Evolutionary conservation across 2,329 filamentous ascomycete species (phyloP).

Genomic region (Bipolaris sorokiniana): DNA sequence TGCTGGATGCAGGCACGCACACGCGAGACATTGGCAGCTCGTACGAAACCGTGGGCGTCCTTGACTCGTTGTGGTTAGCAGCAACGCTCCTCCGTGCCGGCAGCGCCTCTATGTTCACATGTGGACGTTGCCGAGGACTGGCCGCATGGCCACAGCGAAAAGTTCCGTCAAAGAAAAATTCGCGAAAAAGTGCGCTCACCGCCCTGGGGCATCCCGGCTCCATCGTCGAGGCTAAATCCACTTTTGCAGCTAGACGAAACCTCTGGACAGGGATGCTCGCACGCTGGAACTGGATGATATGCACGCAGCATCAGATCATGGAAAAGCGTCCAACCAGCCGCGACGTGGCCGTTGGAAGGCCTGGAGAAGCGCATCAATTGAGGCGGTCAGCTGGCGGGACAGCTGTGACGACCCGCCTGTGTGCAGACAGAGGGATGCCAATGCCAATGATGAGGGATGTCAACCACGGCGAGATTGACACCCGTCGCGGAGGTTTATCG

Average conservation of each 20-base stretch:
- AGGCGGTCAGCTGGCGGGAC: constrained; percentile 41
- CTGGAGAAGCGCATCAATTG: constrained; percentile 19
- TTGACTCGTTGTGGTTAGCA: neutral
- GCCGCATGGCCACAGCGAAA: constrained; percentile 21
- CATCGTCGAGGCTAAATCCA: constrained; percentile 41
- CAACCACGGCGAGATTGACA: constrained; percentile 12
- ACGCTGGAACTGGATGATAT: constrained; percentile 38
- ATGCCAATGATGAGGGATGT: constrained; percentile 4
- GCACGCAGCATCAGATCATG: constrained; percentile 45
- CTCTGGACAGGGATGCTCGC: constrained; percentile 32
- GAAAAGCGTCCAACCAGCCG: constrained; percentile 21
- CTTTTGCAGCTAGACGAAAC: constrained; percentile 32
- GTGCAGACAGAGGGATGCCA: constrained; percentile 19
- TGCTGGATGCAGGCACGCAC: no score
- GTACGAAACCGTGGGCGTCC: constrained; percentile 6
- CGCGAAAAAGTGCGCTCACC: constrained; percentile 40
- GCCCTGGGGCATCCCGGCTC: constrained; percentile 33
- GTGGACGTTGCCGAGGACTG: constrained; percentile 22
- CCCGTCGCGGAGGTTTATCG: constrained; percentile 13
- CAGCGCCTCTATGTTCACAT: constrained; percentile 9
- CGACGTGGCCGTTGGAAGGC: constrained; percentile 29
- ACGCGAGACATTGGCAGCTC: neutral
- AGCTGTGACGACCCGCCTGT: constrained; percentile 25
- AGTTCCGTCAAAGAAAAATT: constrained; percentile 27
- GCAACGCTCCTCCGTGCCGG: neutral